These are phyloP conservation scores for Lactarius pseudohatsudake DNA, from an alignment of 768 basidiomycete genomes.

Conservation along the genomic window DNA sequence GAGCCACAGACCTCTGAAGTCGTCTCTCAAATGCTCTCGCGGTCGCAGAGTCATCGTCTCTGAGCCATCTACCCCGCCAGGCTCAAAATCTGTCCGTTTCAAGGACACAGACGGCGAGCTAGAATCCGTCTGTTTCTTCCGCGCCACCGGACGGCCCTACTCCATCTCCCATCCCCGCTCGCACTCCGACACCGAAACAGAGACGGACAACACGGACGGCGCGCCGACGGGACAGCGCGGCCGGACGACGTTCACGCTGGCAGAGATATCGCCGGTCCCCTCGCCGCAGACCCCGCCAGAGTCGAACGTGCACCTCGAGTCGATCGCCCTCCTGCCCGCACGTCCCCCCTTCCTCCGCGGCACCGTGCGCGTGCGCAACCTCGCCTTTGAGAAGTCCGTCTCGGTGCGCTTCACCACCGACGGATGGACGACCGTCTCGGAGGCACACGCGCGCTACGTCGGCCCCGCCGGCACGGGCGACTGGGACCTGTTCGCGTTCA, in stretches of 20 bases:
- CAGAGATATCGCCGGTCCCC: constrained; percentile 3
- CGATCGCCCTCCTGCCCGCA: background rate
- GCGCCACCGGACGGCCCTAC: constrained; percentile 10
- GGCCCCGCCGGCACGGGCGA: background rate
- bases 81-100: constrained; percentile 13
- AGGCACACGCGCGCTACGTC: constrained; percentile 34
- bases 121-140: constrained; percentile 11
- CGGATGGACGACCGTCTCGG: constrained; percentile 51
- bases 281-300: constrained; percentile 1
- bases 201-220: constrained; percentile 4
- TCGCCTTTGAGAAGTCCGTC: constrained; percentile 49
- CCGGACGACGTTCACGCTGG: background rate
- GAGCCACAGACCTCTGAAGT: background rate
- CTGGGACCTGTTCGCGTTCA: constrained; percentile 20
- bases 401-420: constrained; percentile 51
- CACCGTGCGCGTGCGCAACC: constrained; percentile 45
- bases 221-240: background rate
- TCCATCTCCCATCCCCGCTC: constrained; percentile 2
- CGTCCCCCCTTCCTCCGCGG: constrained; percentile 37
- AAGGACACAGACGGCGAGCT: constrained; percentile 6
- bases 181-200: constrained; percentile 15
- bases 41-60: background rate
- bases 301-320: constrained; percentile 14
- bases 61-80: background rate
- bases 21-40: constrained; percentile 7